Conservation (phyloP, 208 protist species). For the Phytomonas sp. region DNA sequence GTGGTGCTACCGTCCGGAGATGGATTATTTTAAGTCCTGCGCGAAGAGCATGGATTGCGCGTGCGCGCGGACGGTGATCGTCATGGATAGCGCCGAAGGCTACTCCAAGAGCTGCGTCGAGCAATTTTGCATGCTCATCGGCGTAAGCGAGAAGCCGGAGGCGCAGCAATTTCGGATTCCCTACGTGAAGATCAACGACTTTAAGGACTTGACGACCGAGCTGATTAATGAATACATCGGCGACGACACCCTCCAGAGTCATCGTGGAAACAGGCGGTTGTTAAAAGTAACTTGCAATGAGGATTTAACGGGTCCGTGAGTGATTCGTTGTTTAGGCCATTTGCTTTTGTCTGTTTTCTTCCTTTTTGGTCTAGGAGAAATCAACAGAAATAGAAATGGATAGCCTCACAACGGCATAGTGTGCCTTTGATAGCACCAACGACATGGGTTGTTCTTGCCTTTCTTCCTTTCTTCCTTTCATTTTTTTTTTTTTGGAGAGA, state of each 20-base stretch:
- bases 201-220: constrained; percentile 48
- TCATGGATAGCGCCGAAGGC: constrained; percentile 70
- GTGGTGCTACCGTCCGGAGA: constrained; percentile 71
- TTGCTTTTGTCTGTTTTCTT: neutral
- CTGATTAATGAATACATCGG: constrained; percentile 45
- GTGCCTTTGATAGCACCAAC: no score
- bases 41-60: constrained; percentile 55
- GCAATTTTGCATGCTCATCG: constrained; percentile 69
- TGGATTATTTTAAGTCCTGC: constrained; percentile 79
- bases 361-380: neutral
- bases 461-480: neutral
- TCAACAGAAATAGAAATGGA: neutral
- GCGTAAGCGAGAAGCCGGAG: constrained; percentile 48
- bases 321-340: neutral
- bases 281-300: no score
- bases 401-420: neutral
- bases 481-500: constrained; percentile 3
- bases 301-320: constrained; percentile 5
- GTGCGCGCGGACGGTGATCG: constrained; percentile 54
- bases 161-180: constrained; percentile 30
- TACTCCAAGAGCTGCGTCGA: constrained; percentile 72
- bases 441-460: neutral
- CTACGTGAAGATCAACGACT: constrained; percentile 21
- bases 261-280: constrained; percentile 7
- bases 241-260: constrained; percentile 21